Base-by-base conservation (phyloP, 2,329 filamentous ascomycete species). In the Nannizzia gypsea region DNA sequence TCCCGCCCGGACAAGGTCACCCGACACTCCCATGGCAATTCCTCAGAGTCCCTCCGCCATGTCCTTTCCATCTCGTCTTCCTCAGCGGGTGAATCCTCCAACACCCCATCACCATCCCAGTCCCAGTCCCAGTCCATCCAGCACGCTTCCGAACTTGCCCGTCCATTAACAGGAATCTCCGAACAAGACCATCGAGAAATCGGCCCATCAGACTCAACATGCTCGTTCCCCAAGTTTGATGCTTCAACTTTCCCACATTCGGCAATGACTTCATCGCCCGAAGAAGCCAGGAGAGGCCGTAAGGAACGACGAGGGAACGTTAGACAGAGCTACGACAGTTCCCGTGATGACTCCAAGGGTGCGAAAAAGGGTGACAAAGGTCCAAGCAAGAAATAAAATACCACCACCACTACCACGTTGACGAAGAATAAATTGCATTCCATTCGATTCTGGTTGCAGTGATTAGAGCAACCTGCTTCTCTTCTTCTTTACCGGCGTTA, bases 61-160 rank as follows among this genome's bases (percentile, higher is more conserved):
- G 48, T 54, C 48, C 48, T 54, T 28, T 54, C 48, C 13, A 8
- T n/a, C 38, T 56, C 54, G 6, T 56, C 54, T n/a, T 38, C 54
- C 8, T 56, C 54, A 8, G 31, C 6, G 3, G 38, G 31, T 24
- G 54, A 56, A 24, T 56, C 54, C 6, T 56, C 54, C 20, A 15
- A 22, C 34, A 20, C 17, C 6, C 54, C 54, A 1, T 42, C 31
- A 9, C 54, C 54, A 15, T 56, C 54, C 17, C 17, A n/a, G 8
- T 56, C 54, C 34, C 34, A 56, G 17, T n/a, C 34, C 22, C 54
- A 56, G 13, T 40, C 34, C 9, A 11, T 3, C 9, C 54, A 38
- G 38, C 34, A 24, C 3, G 17, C 11, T 6, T 8, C 3, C 24
- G 11, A 31, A 22, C 54, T 34, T 5, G 6, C 9, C 4, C 24